Evolutionary conservation across 164 flowering plant genomes (phyloP), one percentile per base, ranked within the genome.

Genomic region (Santalum album): DNA sequence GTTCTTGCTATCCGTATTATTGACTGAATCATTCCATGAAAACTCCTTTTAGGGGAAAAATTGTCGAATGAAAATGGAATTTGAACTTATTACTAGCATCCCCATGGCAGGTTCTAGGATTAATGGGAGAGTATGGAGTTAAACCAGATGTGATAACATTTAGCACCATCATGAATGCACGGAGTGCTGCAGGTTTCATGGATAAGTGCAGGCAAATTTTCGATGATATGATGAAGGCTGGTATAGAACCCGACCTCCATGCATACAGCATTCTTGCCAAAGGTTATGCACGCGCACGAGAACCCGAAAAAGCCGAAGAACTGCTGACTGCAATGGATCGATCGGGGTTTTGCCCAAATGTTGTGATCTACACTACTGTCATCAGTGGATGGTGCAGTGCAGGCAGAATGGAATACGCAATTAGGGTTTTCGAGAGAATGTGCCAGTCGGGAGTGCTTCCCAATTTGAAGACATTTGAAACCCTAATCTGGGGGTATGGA

Each of bases 361-460:
- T 83, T 20, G 95, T 92, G 1, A 77, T 89, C 58, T 92, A 75
- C 83, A 92, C 96, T 11, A 92, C 87, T 47, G 70, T 87, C 56
- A 83, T 92, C 61, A 87, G 96, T 74, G 96, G 96, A 22, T 92
- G 96, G 96, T 89, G 99, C 68, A 82, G 68, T 59, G 85, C 82
- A 3, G 80, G 84, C 6, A 76, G 78, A 60, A 92, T 92, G 99
- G 85, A 81, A 19, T 57, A 51, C 39, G 94, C 96, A 6, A 48
- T 75, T 49, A 74, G 71, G 38, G 59, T 87, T 17, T 87, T 66
- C 49, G 62, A 77, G 44, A 71, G 68, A 70, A 87, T 92, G 99
- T 63, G 72, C 50, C 72, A 67, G 58, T 67, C 55, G 59, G 85
- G 78, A 11, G 55, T 87, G 2, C 65, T 77, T 52, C 96, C 99